Evolutionary conservation across 768 basidiomycete species (phyloP).

Genomic region (Russula earlei): DNA sequence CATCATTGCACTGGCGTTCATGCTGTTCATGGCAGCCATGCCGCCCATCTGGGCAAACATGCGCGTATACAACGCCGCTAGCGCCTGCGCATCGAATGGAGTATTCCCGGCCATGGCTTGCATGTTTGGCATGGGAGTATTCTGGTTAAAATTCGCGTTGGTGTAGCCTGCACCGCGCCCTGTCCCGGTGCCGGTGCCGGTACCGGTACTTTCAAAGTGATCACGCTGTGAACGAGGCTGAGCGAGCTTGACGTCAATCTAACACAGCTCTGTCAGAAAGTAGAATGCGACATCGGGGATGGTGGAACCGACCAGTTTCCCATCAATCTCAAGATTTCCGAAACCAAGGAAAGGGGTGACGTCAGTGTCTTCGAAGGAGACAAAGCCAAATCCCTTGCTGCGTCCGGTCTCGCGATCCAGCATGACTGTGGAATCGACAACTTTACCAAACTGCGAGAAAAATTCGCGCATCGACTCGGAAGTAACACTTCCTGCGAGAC

Average conservation of each 20-base stretch:
- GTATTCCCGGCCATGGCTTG: slow-evolving; percentile 24
- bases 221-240: slow-evolving; percentile 80
- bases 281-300: not conserved
- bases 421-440: slow-evolving; percentile 98
- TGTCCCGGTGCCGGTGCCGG: not conserved
- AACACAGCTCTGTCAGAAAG: not conserved
- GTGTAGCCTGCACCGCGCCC: slow-evolving; percentile 24
- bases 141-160: slow-evolving; percentile 34
- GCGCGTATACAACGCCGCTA: slow-evolving; percentile 86
- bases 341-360: slow-evolving; percentile 81
- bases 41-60: slow-evolving; percentile 65
- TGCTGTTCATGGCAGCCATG: slow-evolving; percentile 43
- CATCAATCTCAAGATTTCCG: slow-evolving; percentile 81
- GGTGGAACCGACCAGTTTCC: slow-evolving; percentile 63
- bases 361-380: slow-evolving; percentile 84
- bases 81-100: slow-evolving; percentile 84
- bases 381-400: slow-evolving; percentile 95
- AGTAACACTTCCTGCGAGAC: slow-evolving; percentile 80
- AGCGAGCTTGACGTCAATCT: slow-evolving; percentile 96
- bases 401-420: slow-evolving; percentile 87
- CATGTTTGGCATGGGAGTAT: slow-evolving; percentile 22
- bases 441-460: slow-evolving; percentile 87
- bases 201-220: slow-evolving; percentile 24
- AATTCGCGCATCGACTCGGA: slow-evolving; percentile 87
- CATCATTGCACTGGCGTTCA: slow-evolving; percentile 21